Percentiles rank a stretch among this genome's conserved stretches.
These are phyloP conservation scores for Aureobasidium sp. DNA, from an alignment of 2,329 filamentous ascomycete species.

Conservation along the genomic window DNA sequence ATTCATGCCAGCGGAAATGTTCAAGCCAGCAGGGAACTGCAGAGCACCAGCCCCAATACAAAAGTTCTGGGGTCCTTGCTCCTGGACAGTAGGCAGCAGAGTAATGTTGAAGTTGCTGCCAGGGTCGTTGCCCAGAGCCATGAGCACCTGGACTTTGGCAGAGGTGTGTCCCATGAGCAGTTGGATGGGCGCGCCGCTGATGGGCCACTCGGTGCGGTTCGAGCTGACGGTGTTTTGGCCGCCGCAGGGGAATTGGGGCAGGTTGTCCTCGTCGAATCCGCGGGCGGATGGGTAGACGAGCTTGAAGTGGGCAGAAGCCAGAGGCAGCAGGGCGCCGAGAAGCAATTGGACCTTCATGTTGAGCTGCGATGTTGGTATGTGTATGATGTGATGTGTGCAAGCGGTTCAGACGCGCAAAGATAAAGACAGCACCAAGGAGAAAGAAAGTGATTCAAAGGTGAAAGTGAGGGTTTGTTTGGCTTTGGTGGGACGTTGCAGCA, in stretches of 20 bases:
- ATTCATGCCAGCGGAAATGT: constrained; percentile 52
- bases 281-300: constrained; percentile 47
- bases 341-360: constrained; percentile 28
- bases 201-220: constrained; percentile 43
- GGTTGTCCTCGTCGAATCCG: constrained; percentile 43
- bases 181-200: constrained; percentile 44
- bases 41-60: constrained; percentile 53
- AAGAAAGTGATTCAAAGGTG: neutral
- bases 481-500: constrained; percentile 2
- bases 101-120: constrained; percentile 62
- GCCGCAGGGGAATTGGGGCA: constrained; percentile 45
- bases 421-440: neutral
- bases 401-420: neutral
- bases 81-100: constrained; percentile 54
- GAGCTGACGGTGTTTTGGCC: constrained; percentile 38
- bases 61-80: constrained; percentile 56
- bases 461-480: neutral
- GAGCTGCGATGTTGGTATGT: neutral
- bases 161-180: constrained; percentile 47
- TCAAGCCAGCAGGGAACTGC: constrained; percentile 44
- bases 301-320: constrained; percentile 49
- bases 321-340: constrained; percentile 37
- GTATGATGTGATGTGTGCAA: neutral
- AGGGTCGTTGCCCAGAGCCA: constrained; percentile 47
- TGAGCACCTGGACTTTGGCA: constrained; percentile 46